These are phyloP conservation scores for Excoecaria cochinchinensis DNA, from an alignment of 345 rosid genomes.

Conservation along the genomic window DNA sequence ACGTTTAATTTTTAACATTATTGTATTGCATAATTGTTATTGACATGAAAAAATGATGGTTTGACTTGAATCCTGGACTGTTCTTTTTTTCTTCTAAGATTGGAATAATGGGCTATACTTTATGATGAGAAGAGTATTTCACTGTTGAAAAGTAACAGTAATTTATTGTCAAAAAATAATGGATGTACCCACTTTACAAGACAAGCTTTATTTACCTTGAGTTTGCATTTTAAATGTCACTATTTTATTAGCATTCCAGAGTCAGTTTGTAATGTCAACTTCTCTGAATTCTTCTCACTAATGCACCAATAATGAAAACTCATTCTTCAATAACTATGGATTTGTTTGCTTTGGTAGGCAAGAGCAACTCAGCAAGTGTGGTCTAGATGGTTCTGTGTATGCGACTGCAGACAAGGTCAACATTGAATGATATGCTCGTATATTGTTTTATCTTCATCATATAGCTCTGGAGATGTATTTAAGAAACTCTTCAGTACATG, in stretches of 20 bases:
- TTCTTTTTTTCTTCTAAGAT: background rate
- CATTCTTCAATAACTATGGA: background rate
- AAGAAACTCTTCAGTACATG: background rate
- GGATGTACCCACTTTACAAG: too few relatives aligned
- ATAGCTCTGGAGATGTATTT: background rate
- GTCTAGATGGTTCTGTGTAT: conserved; percentile 55
- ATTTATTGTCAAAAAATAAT: too few relatives aligned
- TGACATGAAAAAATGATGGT: background rate
- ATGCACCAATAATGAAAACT: background rate
- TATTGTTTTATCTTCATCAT: background rate
- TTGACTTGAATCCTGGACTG: background rate
- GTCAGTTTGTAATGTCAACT: background rate
- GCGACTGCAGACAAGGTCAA: conserved; percentile 47
- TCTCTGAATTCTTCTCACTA: background rate
- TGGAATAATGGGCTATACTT: background rate
- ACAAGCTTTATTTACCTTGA: background rate
- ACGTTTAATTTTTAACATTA: background rate
- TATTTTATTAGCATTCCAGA: background rate
- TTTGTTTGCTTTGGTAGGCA: conserved; percentile 35
- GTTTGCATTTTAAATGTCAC: background rate
- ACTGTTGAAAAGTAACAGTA: background rate
- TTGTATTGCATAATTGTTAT: background rate
- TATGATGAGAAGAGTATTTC: too few relatives aligned
- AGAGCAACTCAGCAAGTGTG: conserved; percentile 53
- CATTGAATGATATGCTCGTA: background rate